These are phyloP conservation scores for Tuber brumale DNA, from an alignment of 495 filamentous ascomycete species.

Conservation along the genomic window DNA sequence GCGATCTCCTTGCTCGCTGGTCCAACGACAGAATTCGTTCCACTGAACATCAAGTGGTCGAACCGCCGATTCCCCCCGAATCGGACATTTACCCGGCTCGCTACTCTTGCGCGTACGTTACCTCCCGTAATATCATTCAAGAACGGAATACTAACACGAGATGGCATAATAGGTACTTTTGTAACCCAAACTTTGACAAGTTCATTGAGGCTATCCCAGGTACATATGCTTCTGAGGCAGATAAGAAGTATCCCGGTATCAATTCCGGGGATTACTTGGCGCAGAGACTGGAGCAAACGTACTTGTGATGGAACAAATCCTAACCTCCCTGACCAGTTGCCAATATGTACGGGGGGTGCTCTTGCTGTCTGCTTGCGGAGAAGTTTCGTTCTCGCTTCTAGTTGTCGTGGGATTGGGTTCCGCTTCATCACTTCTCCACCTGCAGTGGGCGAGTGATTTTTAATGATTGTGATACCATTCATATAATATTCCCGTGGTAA, in stretches of 20 bases:
- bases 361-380: neutral
- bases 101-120: conserved; percentile 61
- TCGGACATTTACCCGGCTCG: conserved; percentile 53
- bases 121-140: neutral
- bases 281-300: conserved; percentile 70
- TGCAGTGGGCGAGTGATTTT: neutral
- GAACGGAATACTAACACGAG: conserved; percentile 2
- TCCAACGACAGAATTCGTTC: conserved; percentile 83
- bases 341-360: neutral
- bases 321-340: neutral
- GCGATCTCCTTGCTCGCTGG: conserved; percentile 83
- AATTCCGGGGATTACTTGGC: conserved; percentile 77
- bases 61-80: conserved; percentile 54
- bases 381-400: neutral
- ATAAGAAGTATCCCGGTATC: conserved; percentile 68
- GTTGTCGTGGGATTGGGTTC: neutral
- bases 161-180: conserved; percentile 58
- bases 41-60: conserved; percentile 82
- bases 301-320: conserved; percentile 33
- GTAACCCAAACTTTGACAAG: conserved; percentile 76
- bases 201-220: conserved; percentile 81
- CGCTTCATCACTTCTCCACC: neutral
- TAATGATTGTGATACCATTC: neutral
- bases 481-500: neutral
- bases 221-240: conserved; percentile 61